Evolutionary conservation across 148 eudicot species (phyloP), one percentile per base, ranked within the genome.

Genomic region (Chenopodium quinoa): DNA sequence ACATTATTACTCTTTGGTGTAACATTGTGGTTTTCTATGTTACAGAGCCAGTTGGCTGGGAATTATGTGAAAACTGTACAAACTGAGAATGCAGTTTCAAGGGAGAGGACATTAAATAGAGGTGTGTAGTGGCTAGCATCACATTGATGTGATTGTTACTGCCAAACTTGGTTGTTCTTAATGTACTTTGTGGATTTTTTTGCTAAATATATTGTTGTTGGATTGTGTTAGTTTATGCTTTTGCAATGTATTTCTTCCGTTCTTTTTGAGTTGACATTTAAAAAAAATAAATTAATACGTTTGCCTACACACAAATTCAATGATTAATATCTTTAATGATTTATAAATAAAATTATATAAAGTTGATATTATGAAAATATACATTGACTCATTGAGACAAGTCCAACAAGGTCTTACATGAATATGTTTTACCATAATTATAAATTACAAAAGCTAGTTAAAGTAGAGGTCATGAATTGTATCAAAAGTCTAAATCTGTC

Each of bases 21-120:
- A 27, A 56, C 32, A 23, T 25, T 66, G 23, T 75, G 54, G n/a
- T 84, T 73, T 66, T 22, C 14, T 76, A 19, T 65, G 34, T 83
- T 72, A 52, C 84, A 92, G 94, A 89, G 89, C 79, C 89, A 79
- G 76, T 4, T 87, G 83, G 77, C 88, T 65, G 93, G 94, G 29
- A 87, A 71, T 81, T 79, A 32, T 77, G 92, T 91, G 56, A 86
- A 60, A 84, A 81, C 88, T 56, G 79, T 91, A 47, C 91, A 88
- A 81, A 76, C 86, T 32, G 90, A 84, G 20, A 71, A 83, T 77
- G 87, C 92, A 75, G 88, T 47, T 78, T 91, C 96, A 69, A 93
- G 94, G 65, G 87, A 86, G 72, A 89, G 96, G 89, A 92, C 88
- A 54, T 81, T 92, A 54, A 47, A 79, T 50, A 86, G 76, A 72